Conservation (phyloP, 177 flowering plant species). For the Vitis hybrid region DNA sequence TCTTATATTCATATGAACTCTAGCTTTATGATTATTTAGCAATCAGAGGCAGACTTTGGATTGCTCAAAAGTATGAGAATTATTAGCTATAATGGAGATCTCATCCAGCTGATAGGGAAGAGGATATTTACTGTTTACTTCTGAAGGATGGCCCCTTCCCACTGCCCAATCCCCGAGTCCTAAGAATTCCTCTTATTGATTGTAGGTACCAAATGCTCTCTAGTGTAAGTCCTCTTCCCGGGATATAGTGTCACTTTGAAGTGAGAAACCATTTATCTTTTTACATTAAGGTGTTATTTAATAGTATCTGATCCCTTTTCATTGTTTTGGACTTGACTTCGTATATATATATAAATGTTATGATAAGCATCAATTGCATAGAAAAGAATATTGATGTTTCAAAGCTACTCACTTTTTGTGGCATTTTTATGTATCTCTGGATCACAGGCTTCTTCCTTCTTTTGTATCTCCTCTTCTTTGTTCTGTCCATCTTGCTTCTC, state of each 20-base stretch:
- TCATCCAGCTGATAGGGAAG: neutral
- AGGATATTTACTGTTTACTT: neutral
- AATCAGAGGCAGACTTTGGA: neutral
- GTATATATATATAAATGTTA: too few species aligned
- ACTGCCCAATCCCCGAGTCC: neutral
- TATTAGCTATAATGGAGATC: neutral
- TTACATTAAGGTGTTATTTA: neutral
- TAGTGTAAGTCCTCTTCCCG: neutral
- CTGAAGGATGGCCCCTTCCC: neutral
- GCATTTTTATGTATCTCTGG: neutral
- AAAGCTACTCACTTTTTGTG: slow-evolving; percentile 9
- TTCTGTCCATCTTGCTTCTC: neutral
- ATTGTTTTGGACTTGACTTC: too few species aligned
- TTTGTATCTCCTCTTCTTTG: slow-evolving; percentile 6
- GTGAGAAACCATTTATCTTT: neutral
- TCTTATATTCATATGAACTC: neutral
- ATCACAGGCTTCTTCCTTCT: slow-evolving; percentile 5
- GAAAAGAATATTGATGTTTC: neutral
- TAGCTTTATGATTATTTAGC: neutral
- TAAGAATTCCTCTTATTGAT: neutral
- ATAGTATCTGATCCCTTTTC: too few species aligned
- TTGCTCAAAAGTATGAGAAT: neutral
- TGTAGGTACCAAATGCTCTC: neutral
- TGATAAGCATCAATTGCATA: neutral
- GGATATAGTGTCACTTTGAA: neutral